phyloP scores from a whole-genome alignment of 2,329 filamentous ascomycete species.

The Cercospora sp. region DNA sequence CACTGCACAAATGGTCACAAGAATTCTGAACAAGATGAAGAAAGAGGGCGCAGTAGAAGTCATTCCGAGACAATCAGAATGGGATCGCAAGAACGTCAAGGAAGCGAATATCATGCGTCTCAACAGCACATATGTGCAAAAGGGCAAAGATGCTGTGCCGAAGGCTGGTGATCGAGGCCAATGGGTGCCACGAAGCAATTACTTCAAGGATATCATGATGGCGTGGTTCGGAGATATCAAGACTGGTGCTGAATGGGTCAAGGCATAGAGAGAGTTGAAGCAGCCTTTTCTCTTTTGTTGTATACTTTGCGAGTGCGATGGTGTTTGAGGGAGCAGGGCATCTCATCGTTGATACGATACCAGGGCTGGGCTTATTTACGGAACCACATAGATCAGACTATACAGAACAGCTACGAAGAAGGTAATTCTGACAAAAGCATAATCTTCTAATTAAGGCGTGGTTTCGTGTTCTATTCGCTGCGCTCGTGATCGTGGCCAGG shows the following conservation, averaged over 20 bases:
- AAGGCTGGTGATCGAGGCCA: conserved; percentile 49
- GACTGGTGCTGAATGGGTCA: conserved; percentile 43
- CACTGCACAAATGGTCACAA: conserved; percentile 51
- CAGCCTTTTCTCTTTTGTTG: not conserved
- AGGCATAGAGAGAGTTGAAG: not conserved
- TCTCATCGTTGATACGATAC: conserved; percentile 4
- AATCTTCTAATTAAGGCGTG: not conserved
- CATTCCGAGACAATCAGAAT: conserved; percentile 46
- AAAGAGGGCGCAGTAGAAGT: conserved; percentile 46
- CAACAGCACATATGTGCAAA: conserved; percentile 55
- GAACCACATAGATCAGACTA: not conserved
- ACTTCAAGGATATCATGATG: conserved; percentile 47
- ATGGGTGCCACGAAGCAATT: conserved; percentile 48
- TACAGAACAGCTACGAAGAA: not conserved
- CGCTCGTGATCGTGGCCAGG: not conserved
- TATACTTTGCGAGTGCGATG: not conserved
- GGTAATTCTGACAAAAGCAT: not conserved
- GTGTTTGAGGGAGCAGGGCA: not conserved
- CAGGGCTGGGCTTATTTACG: not conserved
- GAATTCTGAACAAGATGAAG: conserved; percentile 55
- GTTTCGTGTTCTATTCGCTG: not conserved
- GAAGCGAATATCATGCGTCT: conserved; percentile 47
- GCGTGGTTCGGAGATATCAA: conserved; percentile 47
- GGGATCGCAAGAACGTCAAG: conserved; percentile 42
- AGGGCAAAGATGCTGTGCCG: conserved; percentile 46